Evolutionary conservation across 192 early-diverging fungal genomes (phyloP), one percentile per base, ranked within the genome.

Genomic region (Mortierella claussenii): DNA sequence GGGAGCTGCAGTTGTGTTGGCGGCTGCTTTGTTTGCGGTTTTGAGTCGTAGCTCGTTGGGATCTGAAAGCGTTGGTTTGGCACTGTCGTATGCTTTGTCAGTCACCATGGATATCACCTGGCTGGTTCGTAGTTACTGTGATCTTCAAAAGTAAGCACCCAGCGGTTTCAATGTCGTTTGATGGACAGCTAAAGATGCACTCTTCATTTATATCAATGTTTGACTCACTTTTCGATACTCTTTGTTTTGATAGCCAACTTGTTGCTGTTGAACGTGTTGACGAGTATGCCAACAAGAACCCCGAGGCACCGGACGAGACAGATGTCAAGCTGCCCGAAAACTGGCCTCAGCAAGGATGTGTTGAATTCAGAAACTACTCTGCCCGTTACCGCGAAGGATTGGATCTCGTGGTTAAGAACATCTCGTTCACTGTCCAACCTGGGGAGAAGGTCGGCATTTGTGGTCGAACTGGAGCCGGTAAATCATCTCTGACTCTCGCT

Each of bases 251-350:
- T 50, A 61, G 59, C 82, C 85, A 79, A 66, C 81, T 95, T 83
- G 94, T 92, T 43, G 81, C 89, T 4, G 91, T 96, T 18, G 96
- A 97, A 81, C 86, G 92, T 12, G 80, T 91, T 48, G 81, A 86
- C 34, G 91, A 96, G 79, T 96, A 96, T 60, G 82, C 88, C 64
- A 89, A 92, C 26, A 80, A 96, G 46, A 85, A 86, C 21, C 82
- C 87, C n/a, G 96, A 98, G 79, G 82, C 88, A 0, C 80, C 89
- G 1, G 75, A 81, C 42, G 51, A 71, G 21, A 69, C 68, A 3
- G 65, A 59, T 46, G 60, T 53, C 15, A 46, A 53, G 18, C 20
- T 74, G n/a, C 69, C 62, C 21, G 61, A 78, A 37, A 69, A 65
- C 32, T 84, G 82, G 82, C 82, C 82, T 9, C 47, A 73, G 8